Base-by-base conservation (phyloP, 805 yeast species). In the Candida coleopterorum region DNA sequence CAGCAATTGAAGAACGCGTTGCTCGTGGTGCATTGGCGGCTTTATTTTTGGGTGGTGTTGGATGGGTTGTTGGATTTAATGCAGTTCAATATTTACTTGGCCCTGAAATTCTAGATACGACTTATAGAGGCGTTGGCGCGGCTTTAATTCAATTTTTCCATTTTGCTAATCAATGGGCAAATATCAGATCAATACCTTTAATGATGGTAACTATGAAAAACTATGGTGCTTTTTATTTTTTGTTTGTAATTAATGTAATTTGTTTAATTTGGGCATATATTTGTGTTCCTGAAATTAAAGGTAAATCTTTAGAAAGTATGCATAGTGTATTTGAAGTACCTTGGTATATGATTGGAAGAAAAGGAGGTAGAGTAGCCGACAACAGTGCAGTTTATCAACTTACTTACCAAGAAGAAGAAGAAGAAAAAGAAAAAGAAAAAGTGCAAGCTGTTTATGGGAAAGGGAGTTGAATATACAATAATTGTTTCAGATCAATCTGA, bases 51-150 rank as follows among this genome's bases (percentile, higher is more conserved):
- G 58, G 62, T 20, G 79, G 79, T 43, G 55, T 62, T 10, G 78
- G 77, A 20, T 75, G 79, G 79, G 68, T 75, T 18, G 48, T 74
- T 53, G 79, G 79, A 24, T 75, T 70, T 68, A 74, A 75, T 55
- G 59, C 75, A 1, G 55, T 72, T 29, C 79, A 74, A 48, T 74
- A 73, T 46, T 56, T 74, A 43, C 51, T 74, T 45, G 72, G 71
- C 42, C 63, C 79, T 7, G 80, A 75, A 46, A 67, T 74, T 37
- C 62, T 73, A 44, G 78, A 79, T 16, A 53, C 72, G 44, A 58
- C 67, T 34, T 58, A 69, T 22, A 61, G 79, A 42, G 62, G 64
- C 23, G 50, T 72, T 43, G 77, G 72, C n/a, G 65, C 70, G 25
- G 62, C 75, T 2, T 37, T 68, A 18, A 60, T 71, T 38, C 75